phyloP scores from a whole-genome alignment of 176 grass and related monocot genomes.

The Phyllostachys edulis region DNA sequence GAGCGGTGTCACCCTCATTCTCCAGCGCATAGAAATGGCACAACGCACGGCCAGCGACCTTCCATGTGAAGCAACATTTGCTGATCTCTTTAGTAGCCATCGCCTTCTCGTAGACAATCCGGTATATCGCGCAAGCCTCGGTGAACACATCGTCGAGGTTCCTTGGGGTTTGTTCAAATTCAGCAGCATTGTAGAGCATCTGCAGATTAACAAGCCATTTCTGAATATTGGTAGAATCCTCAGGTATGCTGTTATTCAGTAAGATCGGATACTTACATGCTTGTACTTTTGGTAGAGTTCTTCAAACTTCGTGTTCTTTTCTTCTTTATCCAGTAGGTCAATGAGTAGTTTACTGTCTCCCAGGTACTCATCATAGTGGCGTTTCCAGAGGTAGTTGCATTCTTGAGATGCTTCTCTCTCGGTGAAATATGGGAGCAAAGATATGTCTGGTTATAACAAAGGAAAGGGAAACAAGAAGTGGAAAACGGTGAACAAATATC shows the following conservation, averaged over 20 bases:
- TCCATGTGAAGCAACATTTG: conserved; percentile 60
- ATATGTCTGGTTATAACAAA: conserved; percentile 44
- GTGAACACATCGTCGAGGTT: conserved; percentile 11
- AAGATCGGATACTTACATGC: conserved; percentile 24
- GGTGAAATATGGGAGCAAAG: conserved; percentile 34
- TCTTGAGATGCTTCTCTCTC: neutral
- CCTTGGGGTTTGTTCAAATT: conserved; percentile 43
- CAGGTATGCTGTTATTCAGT: neutral
- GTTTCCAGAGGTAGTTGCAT: conserved; percentile 19
- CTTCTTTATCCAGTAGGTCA: neutral
- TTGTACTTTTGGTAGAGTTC: conserved; percentile 57
- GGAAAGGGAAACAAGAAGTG: no score
- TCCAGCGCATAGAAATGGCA: conserved; percentile 16
- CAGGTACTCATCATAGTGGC: conserved; percentile 33
- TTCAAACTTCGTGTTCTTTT: conserved; percentile 20
- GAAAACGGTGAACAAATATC: neutral
- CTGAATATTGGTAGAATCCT: neutral
- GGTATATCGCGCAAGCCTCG: conserved; percentile 53
- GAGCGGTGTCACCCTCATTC: neutral
- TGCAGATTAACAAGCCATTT: neutral
- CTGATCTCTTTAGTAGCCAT: neutral
- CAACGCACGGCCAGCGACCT: conserved; percentile 51
- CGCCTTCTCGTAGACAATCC: conserved; percentile 45
- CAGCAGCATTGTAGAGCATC: conserved; percentile 48
- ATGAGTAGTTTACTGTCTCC: conserved; percentile 11